Base-by-base conservation (phyloP, 176 grass and related monocot species). In the Hyparrhenia diplandra region DNA sequence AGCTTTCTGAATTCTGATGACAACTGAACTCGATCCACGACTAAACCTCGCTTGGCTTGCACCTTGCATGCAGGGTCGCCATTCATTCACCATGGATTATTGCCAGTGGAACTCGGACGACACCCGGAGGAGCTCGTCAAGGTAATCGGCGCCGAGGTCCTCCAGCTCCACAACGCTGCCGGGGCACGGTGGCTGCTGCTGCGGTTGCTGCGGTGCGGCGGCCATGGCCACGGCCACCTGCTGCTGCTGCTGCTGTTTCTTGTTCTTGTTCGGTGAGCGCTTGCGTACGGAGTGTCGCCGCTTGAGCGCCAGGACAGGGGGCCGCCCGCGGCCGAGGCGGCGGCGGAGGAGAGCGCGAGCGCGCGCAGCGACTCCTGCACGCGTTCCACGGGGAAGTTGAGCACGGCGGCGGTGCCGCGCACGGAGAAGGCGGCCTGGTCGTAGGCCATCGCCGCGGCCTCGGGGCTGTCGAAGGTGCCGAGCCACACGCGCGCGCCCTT, bases 361-460 rank as follows among this genome's bases (percentile, higher is more conserved):
- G 84, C 67, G n/a, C 61, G 89, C 24, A 97, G 89, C 45, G 94
- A 97, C 73, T 94, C 94, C 72, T 86, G 78, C 21, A 97, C 94
- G 27, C 75, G 61, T 32, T 92, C 83, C 30, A 92, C 74, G 13
- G 94, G 91, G 74, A 92, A 94, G 55, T 97, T 97, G 76, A 97
- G 91, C 8, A 94, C 83, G 14, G 94, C 91, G 7, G 87, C 78
- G 82, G 79, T 64, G 3, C 94, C 94, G 10, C 94, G 86, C 58
- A 92, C 90, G 46, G 94, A 91, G 69, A 97, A 88, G 59, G 94
- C 94, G 5, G 91, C 94, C 76, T 97, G 91, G 78, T 97, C 94
- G 70, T 97, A 97, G 21, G 94, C 91, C 76, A 97, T 68, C 45
- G 94, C 94, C 0, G 94, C 91, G 0, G 85, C 89, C 85, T 97